Conservation (phyloP, 768 basidiomycete species). For the Tylopilus intermedius region DNA sequence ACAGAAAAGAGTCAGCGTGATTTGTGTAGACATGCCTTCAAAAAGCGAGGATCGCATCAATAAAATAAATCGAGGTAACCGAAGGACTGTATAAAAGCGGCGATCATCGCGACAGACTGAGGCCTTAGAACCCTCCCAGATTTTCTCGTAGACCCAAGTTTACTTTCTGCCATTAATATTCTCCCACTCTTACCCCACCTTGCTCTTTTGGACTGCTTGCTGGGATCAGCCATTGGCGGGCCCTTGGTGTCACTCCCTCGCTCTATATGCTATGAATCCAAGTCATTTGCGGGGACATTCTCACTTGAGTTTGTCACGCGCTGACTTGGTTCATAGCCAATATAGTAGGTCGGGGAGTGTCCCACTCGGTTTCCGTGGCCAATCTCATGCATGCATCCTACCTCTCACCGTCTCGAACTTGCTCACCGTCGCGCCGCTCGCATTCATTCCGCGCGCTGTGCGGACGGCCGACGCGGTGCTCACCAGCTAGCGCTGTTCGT, state of each 20-base stretch:
- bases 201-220: slow-evolving; percentile 6
- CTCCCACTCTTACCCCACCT: background rate
- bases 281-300: slow-evolving; percentile 28
- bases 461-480: background rate
- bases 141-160: slow-evolving; percentile 22
- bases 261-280: slow-evolving; percentile 37
- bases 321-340: slow-evolving; percentile 56
- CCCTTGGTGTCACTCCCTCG: slow-evolving; percentile 29
- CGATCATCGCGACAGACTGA: slow-evolving; percentile 1
- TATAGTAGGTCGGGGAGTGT: slow-evolving; percentile 44
- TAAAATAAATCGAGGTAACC: slow-evolving; percentile 4
- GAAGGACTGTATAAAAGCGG: slow-evolving; percentile 14
- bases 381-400: slow-evolving; percentile 7
- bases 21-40: slow-evolving; percentile 7
- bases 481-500: background rate
- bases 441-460: background rate
- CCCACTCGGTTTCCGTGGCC: slow-evolving; percentile 19
- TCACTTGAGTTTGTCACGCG: slow-evolving; percentile 32
- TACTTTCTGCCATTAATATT: background rate
- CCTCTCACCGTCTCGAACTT: background rate
- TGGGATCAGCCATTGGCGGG: slow-evolving; percentile 15
- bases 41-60: slow-evolving; percentile 6
- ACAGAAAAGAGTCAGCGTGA: slow-evolving; percentile 14
- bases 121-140: slow-evolving; percentile 1
- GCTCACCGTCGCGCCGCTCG: background rate